These are phyloP conservation scores for Paecilomyces fulvus DNA, from an alignment of 2,329 filamentous ascomycete genomes.

Conservation along the genomic window DNA sequence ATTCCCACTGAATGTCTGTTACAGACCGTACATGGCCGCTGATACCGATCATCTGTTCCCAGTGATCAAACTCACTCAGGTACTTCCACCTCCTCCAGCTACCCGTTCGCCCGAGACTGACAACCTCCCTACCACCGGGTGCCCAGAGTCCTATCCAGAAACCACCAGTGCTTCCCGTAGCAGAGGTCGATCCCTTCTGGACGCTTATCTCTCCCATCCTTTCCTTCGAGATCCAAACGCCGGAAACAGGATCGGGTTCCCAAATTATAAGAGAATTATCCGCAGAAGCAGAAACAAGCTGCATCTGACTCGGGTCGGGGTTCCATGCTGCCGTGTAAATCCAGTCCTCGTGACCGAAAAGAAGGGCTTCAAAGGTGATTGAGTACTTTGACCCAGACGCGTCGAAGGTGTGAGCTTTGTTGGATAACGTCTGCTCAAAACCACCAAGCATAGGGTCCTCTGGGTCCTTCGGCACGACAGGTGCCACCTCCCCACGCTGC, in stretches of 20 bases:
- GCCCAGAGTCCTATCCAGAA: slow-evolving; percentile 97
- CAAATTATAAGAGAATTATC: slow-evolving; percentile 93
- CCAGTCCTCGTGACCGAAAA: slow-evolving; percentile 97
- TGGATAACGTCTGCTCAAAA: slow-evolving; percentile 65
- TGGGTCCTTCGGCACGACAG: slow-evolving; percentile 36
- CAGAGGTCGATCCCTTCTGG: slow-evolving; percentile 91
- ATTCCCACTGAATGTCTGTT: slow-evolving; percentile 76
- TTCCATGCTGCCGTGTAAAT: slow-evolving; percentile 84
- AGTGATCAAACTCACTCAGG: slow-evolving; percentile 53
- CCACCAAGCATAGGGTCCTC: slow-evolving; percentile 28
- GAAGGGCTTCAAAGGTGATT: slow-evolving; percentile 83
- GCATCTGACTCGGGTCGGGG: slow-evolving; percentile 47
- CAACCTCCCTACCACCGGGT: slow-evolving; percentile 63
- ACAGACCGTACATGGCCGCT: slow-evolving; percentile 78
- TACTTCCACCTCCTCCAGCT: slow-evolving; percentile 85
- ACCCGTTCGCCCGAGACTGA: slow-evolving; percentile 80
- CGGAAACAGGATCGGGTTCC: slow-evolving; percentile 74
- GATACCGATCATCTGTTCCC: slow-evolving; percentile 68
- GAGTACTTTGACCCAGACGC: slow-evolving; percentile 57
- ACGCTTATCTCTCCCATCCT: slow-evolving; percentile 87
- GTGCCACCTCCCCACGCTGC: slow-evolving; percentile 59
- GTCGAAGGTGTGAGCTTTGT: slow-evolving; percentile 75
- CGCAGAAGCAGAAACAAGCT: slow-evolving; percentile 80
- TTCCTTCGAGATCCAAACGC: slow-evolving; percentile 82
- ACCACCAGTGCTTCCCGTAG: slow-evolving; percentile 88